These are phyloP conservation scores for Stephania japonica DNA, from an alignment of 164 flowering plant genomes.

Conservation along the genomic window DNA sequence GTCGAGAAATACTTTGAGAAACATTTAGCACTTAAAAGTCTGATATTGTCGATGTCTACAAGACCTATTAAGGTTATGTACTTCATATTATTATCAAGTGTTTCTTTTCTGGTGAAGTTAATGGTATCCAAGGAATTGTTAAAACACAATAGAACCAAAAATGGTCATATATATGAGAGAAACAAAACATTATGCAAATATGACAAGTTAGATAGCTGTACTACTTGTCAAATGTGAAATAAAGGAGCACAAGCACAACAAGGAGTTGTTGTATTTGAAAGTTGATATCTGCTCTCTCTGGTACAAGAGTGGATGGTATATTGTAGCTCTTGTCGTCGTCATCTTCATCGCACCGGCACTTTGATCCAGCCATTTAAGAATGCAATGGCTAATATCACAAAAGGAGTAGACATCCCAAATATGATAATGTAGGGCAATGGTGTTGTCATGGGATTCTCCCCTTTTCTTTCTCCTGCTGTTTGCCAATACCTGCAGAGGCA, in stretches of 20 bases:
- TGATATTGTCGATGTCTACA: neutral
- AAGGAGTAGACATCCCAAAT: constrained; percentile 94
- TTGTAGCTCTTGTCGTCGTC: neutral
- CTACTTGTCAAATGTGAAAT: neutral
- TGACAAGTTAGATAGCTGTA: neutral
- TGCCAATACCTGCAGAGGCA: constrained; percentile 76
- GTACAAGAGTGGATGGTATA: neutral
- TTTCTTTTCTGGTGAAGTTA: neutral
- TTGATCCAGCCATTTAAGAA: constrained; percentile 95
- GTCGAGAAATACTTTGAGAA: neutral
- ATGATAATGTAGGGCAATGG: constrained; percentile 91
- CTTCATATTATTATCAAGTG: neutral
- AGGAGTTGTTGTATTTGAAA: neutral
- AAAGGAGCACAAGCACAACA: neutral
- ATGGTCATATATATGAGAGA: neutral
- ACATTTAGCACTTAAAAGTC: neutral
- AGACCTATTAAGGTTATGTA: neutral
- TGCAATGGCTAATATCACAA: constrained; percentile 82
- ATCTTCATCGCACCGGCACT: constrained; percentile 60
- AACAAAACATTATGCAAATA: neutral
- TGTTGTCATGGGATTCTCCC: constrained; percentile 95
- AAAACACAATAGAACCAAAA: neutral
- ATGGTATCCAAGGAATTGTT: neutral
- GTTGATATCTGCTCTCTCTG: neutral
- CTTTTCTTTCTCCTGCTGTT: constrained; percentile 86